phyloP scores from a whole-genome alignment of 2,329 filamentous ascomycete genomes.

The Monilinia aucupariae region DNA sequence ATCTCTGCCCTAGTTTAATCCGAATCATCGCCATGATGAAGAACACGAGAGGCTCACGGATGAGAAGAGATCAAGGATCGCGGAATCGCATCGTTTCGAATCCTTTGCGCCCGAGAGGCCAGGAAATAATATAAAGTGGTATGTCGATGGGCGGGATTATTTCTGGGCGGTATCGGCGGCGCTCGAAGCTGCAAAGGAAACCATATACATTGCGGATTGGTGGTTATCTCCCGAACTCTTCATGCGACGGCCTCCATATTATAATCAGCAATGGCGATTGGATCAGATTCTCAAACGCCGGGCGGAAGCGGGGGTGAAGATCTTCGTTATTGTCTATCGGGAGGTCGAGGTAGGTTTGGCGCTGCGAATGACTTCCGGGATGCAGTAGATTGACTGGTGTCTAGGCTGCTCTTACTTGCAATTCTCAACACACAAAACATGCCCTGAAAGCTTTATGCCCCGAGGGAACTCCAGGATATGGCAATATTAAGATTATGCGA shows the following conservation, averaged over 20 bases:
- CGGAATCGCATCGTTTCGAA: slow-evolving; percentile 73
- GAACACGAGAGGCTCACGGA: slow-evolving; percentile 82
- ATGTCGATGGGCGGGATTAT: slow-evolving; percentile 92
- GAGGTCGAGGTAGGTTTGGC: slow-evolving; percentile 44
- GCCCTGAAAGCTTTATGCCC: slow-evolving; percentile 75
- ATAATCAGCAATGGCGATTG: slow-evolving; percentile 78
- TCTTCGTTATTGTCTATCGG: slow-evolving; percentile 89
- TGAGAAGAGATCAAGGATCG: slow-evolving; percentile 66
- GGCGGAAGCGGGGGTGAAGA: slow-evolving; percentile 89
- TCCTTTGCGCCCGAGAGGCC: slow-evolving; percentile 86
- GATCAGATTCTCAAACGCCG: slow-evolving; percentile 82
- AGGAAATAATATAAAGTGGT: slow-evolving; percentile 90
- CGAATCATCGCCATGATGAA: slow-evolving; percentile 89
- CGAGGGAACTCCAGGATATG: slow-evolving; percentile 72
- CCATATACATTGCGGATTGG: slow-evolving; percentile 96
- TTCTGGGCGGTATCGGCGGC: slow-evolving; percentile 90
- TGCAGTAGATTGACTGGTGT: slow-evolving; percentile 18
- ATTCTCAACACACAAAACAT: slow-evolving; percentile 88
- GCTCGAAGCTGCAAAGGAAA: slow-evolving; percentile 83
- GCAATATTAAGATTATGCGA: slow-evolving; percentile 83
- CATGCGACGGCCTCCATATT: slow-evolving; percentile 74
- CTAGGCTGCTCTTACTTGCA: slow-evolving; percentile 79
- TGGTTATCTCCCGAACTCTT: slow-evolving; percentile 90
- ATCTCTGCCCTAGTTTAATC: slow-evolving; percentile 54
- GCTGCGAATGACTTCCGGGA: not conserved